Evolutionary conservation across 441 rosid genomes (phyloP), one percentile per base, ranked within the genome.

Genomic region (Biscutella laevigata): DNA sequence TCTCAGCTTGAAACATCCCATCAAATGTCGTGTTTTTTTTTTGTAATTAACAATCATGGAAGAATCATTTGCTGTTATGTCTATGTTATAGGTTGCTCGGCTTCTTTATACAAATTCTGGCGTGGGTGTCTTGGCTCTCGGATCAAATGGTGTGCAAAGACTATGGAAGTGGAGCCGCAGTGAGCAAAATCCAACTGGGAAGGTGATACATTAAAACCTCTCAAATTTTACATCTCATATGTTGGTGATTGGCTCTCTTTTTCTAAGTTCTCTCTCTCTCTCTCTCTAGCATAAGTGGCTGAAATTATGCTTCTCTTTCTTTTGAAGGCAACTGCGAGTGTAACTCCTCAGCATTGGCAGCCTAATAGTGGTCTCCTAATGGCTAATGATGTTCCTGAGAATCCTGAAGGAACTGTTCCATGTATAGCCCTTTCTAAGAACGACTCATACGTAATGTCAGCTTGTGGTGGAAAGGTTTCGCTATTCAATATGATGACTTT

Each of bases 401-500:
- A 66, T 15, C 45, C 81, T 17, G 94, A 84, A 53, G 69, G 77
- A 45, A 84, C 80, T 28, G 89, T 88, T 67, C 83, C 95, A 11
- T 88, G 96, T 78, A 83, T 88, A 75, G 95, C 96, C 11, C 87
- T 88, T 57, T 88, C 96, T n/a, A 88, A 85, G 73, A 88, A 85
- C 67, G 95, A 88, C 69, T 88, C 95, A 20, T 88, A 85, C 68
- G 80, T 88, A 13, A 79, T 85, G 89, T 88, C 96, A 53, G 84
- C 95, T 57, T 88, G 95, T 4, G 95, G 95, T 54, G 95, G 96
- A 15, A 83, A 83, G 67, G 78, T 85, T 42, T 81, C 95, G 29
- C 73, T 88, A 43, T 88, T 85, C 71, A 88, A 88, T 61, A 76
- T 88, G 95, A 85, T 81, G 92, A 83, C 94, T 14, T 88, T 85